Evolutionary conservation across 1,284 basidiomycete genomes (phyloP).

Genomic region (Ceratobasidium sp.): DNA sequence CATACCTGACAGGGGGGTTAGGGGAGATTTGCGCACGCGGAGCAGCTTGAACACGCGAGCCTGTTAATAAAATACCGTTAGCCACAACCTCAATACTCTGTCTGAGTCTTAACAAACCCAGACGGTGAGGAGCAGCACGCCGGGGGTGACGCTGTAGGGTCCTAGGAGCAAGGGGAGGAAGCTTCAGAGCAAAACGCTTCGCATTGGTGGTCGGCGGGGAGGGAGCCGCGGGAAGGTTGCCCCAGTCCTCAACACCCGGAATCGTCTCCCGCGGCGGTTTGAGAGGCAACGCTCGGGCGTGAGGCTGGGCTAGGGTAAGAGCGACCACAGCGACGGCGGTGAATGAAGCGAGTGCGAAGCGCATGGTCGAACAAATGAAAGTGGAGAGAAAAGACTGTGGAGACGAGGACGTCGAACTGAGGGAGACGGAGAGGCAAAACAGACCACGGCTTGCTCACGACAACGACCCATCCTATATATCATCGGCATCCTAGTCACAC

Average conservation of each 20-base stretch:
- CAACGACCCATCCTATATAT: background rate
- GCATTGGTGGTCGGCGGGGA: slow-evolving; percentile 31
- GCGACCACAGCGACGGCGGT: background rate
- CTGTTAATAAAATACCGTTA: background rate
- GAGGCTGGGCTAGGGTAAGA: slow-evolving; percentile 2
- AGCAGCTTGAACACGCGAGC: slow-evolving; percentile 19
- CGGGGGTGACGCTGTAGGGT: background rate
- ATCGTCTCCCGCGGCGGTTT: no score
- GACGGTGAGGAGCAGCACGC: slow-evolving; percentile 5
- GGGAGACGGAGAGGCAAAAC: background rate
- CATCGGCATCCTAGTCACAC: no score
- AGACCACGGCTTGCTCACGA: background rate
- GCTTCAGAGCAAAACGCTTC: slow-evolving; percentile 36
- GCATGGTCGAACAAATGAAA: slow-evolving; percentile 14
- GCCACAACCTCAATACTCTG: no score
- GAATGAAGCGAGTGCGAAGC: slow-evolving; percentile 10
- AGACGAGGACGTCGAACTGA: slow-evolving; percentile 1
- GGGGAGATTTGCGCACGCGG: slow-evolving; percentile 16
- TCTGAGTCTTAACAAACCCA: background rate
- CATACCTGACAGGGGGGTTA: slow-evolving; percentile 8
- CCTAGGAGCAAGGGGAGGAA: slow-evolving; percentile 37
- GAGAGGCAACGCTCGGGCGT: no score
- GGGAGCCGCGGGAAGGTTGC: background rate
- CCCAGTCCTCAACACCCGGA: background rate
- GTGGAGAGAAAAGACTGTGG: slow-evolving; percentile 20